Evolutionary conservation across 257 asterid genomes (phyloP), one percentile per base, ranked within the genome.

Genomic region (Solanum commersonii): DNA sequence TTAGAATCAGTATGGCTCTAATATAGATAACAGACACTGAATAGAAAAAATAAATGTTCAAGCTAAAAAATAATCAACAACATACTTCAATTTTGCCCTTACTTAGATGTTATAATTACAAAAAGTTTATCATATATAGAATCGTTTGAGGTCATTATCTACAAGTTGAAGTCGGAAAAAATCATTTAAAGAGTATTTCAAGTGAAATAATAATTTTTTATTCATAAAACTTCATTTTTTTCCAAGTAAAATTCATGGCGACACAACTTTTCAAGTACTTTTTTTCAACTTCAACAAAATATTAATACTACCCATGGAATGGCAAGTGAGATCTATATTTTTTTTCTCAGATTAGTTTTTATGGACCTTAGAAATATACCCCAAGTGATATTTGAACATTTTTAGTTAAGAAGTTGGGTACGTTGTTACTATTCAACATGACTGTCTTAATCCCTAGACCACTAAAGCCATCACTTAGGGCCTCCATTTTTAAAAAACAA

Each of bases 1-100:
- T 56, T 7, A 0, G 2, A 20, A 56, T 56, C 20, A 23, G 3
- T 10, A 10, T n/a, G 1, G 6, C 29, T 23, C 2, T 9, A 60
- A 60, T 52, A 52, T 16, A 16, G 0, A 52, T 52, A 52, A 5
- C 9, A 52, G 0, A 52, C 23, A 52, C 1, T 0, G 1, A 52
- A 16, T 6, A 52, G 5, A 23, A 60, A 23, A 1, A 4, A 46
- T 0, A 49, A 63, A 63, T 10, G 1, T n/a, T 10, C 6, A 23
- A 10, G 71, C 1, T 2, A 63, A 3, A 63, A 63, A n/a, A n/a
- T 63, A n/a, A 63, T 63, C 71, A 10, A 4, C 3, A 63, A 63
- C 13, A 63, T 10, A 60, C 68, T 23, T 60, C 63, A 18, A 56
- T 1, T 46, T 46, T 46, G 20, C 20, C 56, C 56, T 59, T 20